Conservation (phyloP, 2,329 filamentous ascomycete species). For the Fusarium sp. region DNA sequence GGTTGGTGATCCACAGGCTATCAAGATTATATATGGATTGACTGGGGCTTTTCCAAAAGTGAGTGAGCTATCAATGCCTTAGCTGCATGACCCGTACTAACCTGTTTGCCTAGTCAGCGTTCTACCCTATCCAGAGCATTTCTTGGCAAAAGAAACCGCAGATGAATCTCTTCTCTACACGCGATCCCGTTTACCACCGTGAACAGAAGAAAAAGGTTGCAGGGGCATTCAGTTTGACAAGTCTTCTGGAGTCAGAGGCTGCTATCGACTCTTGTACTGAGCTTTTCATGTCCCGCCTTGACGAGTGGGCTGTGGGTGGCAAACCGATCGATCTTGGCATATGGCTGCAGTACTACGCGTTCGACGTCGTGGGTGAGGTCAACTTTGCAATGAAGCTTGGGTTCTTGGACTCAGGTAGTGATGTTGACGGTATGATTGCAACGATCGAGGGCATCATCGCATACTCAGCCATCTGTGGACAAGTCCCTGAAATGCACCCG, state of each 20-base stretch:
- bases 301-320: background rate
- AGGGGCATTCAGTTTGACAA: background rate
- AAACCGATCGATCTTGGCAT: conserved; percentile 15
- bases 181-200: background rate
- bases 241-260: background rate
- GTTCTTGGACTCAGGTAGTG: background rate
- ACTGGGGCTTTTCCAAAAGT: background rate
- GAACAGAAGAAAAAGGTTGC: background rate
- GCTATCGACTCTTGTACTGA: background rate
- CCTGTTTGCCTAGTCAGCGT: rapidly evolving
- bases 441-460: background rate
- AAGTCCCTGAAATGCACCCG: background rate
- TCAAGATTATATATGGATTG: background rate
- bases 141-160: background rate
- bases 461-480: background rate
- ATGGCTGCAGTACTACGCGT: conserved; percentile 39
- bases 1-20: background rate
- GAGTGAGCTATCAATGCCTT: rapidly evolving
- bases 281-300: background rate
- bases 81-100: too few species aligned
- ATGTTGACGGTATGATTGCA: background rate
- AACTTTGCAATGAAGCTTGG: background rate
- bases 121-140: background rate
- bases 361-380: conserved; percentile 30
- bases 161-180: background rate